Evolutionary conservation across 2,329 filamentous ascomycete species (phyloP).

Genomic region (Cladobotryum mycophilum): DNA sequence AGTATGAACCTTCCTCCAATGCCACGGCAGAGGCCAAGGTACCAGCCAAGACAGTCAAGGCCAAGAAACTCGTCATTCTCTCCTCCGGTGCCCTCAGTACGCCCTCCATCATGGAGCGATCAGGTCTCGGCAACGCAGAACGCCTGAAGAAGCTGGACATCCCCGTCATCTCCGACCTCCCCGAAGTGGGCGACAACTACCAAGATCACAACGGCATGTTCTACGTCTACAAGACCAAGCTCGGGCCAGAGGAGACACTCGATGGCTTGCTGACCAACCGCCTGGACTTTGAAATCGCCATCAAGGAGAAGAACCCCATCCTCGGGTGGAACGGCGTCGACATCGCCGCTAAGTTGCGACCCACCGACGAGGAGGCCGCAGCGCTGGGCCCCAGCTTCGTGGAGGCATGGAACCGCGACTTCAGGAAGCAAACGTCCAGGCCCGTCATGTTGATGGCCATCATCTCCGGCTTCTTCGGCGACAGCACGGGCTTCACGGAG

Average conservation of each 20-base stretch:
- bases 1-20: slow-evolving; percentile 42
- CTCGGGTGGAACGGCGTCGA: slow-evolving; percentile 55
- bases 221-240: slow-evolving; percentile 40
- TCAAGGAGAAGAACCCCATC: slow-evolving; percentile 39
- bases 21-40: slow-evolving; percentile 9
- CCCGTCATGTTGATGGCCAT: slow-evolving; percentile 40
- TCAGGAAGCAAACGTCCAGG: slow-evolving; percentile 34
- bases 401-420: slow-evolving; percentile 50
- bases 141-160: slow-evolving; percentile 43
- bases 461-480: slow-evolving; percentile 22
- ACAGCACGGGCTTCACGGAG: slow-evolving; percentile 1
- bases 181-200: slow-evolving; percentile 48
- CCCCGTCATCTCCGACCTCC: slow-evolving; percentile 38
- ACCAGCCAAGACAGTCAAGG: slow-evolving; percentile 17
- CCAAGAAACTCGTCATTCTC: slow-evolving; percentile 24
- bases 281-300: slow-evolving; percentile 28
- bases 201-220: slow-evolving; percentile 51
- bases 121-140: slow-evolving; percentile 50
- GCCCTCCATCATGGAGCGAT: slow-evolving; percentile 53
- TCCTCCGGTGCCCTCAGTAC: slow-evolving; percentile 46
- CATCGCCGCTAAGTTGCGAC: slow-evolving; percentile 49
- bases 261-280: slow-evolving; percentile 46
- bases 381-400: slow-evolving; percentile 48
- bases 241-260: slow-evolving; percentile 31
- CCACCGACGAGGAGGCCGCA: slow-evolving; percentile 45